Conservation (phyloP, 345 rosid species). For the Salix dunnii region DNA sequence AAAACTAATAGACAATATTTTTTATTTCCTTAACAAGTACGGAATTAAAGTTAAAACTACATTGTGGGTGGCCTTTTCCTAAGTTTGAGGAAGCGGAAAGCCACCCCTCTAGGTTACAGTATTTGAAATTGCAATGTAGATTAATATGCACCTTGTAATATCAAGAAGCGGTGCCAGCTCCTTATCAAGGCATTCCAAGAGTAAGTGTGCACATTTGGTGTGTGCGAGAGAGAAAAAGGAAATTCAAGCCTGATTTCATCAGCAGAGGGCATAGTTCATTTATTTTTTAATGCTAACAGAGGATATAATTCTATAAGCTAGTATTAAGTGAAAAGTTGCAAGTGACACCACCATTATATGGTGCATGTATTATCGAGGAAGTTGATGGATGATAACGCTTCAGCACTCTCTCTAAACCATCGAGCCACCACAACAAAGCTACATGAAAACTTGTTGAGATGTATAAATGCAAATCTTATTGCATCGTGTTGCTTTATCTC, state of each 20-base stretch:
- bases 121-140: not conserved
- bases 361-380: not conserved
- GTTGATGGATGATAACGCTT: not conserved
- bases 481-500: not conserved
- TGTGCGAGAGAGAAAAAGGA: not conserved
- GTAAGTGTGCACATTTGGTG: not conserved
- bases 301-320: not conserved
- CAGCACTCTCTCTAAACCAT: not conserved
- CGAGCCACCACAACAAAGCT: not conserved
- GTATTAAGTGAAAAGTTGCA: not conserved
- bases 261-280: not conserved
- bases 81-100: not conserved
- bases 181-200: not conserved
- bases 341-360: not conserved
- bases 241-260: not conserved
- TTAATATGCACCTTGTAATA: not conserved
- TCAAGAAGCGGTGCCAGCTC: not conserved
- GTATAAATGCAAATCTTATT: not conserved
- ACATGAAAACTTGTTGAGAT: not conserved
- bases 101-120: not conserved
- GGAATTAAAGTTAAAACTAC: not conserved
- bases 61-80: not conserved
- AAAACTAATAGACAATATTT: not conserved
- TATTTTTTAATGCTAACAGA: not conserved
- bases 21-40: not conserved